A percentile compares a stretch with the other conserved stretches of the same genome.
Conservation (phyloP, 331 rosid genomes). For the Quercus phellos region DNA sequence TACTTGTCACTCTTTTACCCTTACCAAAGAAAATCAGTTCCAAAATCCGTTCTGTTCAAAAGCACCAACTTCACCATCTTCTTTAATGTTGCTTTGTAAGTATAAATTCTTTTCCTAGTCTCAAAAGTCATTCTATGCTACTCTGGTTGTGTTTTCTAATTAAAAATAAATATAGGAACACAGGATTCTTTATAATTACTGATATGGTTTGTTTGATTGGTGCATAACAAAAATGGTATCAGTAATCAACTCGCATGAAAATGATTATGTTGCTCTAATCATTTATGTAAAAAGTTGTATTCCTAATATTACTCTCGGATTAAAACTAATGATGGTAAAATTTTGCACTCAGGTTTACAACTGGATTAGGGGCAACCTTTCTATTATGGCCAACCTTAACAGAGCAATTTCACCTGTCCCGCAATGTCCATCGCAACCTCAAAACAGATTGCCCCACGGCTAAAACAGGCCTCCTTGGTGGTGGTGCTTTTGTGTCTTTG, state of each 20-base stretch:
- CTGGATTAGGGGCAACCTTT: conserved; percentile 26
- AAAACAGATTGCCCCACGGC: conserved; percentile 33
- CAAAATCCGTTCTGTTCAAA: conserved; percentile 10
- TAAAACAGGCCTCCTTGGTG: conserved; percentile 45
- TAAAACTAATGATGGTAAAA: no score
- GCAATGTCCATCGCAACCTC: conserved; percentile 13
- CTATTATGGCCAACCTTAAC: conserved; percentile 39
- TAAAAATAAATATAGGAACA: no score
- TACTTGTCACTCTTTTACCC: conserved; percentile 22
- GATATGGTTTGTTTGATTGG: no score
- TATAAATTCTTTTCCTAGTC: background rate
- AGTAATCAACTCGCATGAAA: no score
- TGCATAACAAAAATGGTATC: no score
- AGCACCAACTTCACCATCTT: conserved; percentile 12
- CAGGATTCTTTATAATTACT: no score
- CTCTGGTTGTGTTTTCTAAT: no score
- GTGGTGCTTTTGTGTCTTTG: conserved; percentile 46
- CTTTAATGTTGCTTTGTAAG: conserved; percentile 30
- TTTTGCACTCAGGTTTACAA: conserved; percentile 21
- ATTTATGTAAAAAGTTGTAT: no score
- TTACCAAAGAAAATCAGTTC: conserved; percentile 23
- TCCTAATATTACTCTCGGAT: no score
- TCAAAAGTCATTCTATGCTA: no score
- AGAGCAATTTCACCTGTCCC: conserved; percentile 28
- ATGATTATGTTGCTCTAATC: no score